phyloP scores from a whole-genome alignment of 1,139 yeast genomes.

The Saccharomyces pastorianus region DNA sequence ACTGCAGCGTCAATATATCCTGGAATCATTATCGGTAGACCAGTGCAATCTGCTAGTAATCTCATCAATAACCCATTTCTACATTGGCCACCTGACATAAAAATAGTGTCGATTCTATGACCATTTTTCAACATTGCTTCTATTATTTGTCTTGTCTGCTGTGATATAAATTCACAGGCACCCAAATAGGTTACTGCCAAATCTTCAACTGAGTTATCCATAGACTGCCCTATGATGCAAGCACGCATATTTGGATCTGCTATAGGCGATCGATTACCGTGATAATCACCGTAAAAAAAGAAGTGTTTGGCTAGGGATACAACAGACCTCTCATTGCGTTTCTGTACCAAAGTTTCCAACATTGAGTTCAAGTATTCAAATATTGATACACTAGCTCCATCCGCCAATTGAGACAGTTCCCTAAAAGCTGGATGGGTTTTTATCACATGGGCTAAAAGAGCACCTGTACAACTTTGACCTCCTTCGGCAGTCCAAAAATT shows the following conservation, averaged over 20 bases:
- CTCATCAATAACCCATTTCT: constrained; percentile 83
- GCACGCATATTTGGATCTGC: constrained; percentile 94
- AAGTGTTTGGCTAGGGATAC: constrained; percentile 75
- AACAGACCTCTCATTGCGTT: constrained; percentile 55
- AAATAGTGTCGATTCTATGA: constrained; percentile 64
- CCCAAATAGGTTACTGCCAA: constrained; percentile 81
- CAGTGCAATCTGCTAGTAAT: constrained; percentile 86
- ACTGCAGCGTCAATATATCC: constrained; percentile 94
- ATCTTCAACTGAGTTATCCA: constrained; percentile 80
- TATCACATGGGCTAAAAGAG: constrained; percentile 81
- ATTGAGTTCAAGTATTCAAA: constrained; percentile 76
- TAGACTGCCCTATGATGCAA: constrained; percentile 83
- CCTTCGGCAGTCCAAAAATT: constrained; percentile 97
- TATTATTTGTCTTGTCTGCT: constrained; percentile 91
- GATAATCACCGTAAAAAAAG: constrained; percentile 92
- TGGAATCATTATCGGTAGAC: constrained; percentile 87
- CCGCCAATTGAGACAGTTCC: constrained; percentile 56
- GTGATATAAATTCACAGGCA: constrained; percentile 95
- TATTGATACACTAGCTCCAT: constrained; percentile 58
- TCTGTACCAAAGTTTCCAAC: constrained; percentile 58
- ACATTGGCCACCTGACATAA: constrained; percentile 95
- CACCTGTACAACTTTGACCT: constrained; percentile 96
- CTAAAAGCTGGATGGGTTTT: constrained; percentile 82
- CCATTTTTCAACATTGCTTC: constrained; percentile 78
- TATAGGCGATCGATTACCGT: constrained; percentile 93